Percentiles rank a stretch among this genome's conserved stretches.
Evolutionary conservation across 2,329 filamentous ascomycete genomes (phyloP).

Genomic region (Anthostomella pinea): DNA sequence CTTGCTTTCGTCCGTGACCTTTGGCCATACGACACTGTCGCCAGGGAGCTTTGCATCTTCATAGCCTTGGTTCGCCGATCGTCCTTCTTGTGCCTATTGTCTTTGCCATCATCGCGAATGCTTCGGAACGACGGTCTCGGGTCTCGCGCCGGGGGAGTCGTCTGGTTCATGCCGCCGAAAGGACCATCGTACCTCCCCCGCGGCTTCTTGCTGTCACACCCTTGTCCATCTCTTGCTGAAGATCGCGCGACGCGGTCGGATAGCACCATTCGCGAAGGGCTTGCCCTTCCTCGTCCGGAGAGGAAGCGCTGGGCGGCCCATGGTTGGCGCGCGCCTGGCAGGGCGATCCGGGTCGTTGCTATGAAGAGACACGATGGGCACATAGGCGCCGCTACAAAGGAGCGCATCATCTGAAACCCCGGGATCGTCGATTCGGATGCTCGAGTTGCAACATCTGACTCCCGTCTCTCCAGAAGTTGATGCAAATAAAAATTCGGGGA

Average conservation of each 20-base stretch:
- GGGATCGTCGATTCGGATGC: too few species aligned
- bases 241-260: constrained; percentile 50
- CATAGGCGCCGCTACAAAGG: constrained; percentile 22
- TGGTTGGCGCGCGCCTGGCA: constrained; percentile 17
- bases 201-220: constrained; percentile 35
- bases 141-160: constrained; percentile 40
- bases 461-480: not conserved
- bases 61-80: constrained; percentile 70
- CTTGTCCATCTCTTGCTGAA: constrained; percentile 29
- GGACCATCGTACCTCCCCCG: constrained; percentile 44
- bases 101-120: constrained; percentile 1
- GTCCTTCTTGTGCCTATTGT: constrained; percentile 36
- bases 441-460: too few species aligned
- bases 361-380: constrained; percentile 30
- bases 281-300: constrained; percentile 16
- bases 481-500: too few species aligned
- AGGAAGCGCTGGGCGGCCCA: constrained; percentile 23
- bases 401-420: constrained; percentile 19
- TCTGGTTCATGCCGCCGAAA: constrained; percentile 56
- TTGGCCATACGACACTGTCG: constrained; percentile 72
- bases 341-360: constrained; percentile 9
- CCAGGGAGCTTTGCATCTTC: constrained; percentile 86
- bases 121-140: constrained; percentile 13
- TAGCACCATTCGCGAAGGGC: constrained; percentile 57
- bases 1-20: constrained; percentile 39